Evolutionary conservation across 257 asterid species (phyloP), one percentile per base, ranked within the genome.

Genomic region (Fraxinus excelsior): DNA sequence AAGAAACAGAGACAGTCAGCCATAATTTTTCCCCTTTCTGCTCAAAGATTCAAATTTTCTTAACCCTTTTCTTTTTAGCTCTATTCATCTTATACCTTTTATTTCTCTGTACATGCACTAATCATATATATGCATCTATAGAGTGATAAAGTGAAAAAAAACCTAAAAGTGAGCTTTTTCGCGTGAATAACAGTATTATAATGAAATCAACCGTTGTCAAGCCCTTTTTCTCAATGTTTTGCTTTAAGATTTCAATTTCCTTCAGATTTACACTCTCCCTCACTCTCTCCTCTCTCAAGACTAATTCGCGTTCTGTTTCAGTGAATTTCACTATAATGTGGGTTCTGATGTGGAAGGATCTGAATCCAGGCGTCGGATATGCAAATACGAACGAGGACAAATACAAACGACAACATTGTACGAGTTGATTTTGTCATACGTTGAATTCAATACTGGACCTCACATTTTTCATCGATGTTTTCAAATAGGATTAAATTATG

Each of bases 1-100:
- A 86, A 85, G 80, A 83, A 80, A 80, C 88, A 87, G 85, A 84
- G 85, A 86, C 89, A 84, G 79, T 88, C 97, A 56, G 93, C 91
- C 98, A 94, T 94, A 72, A 37, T 26, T 79, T 74, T 68, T 23
- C 53, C 35, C 29, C 80, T 56, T 77, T 67, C n/a, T n/a, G 75
- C 79, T 76, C 82, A 71, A 87, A 84, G 85, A 85, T 90, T 87
- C 85, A 85, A 82, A 82, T 49, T 70, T 73, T 76, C 70, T 81
- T 76, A 53, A 76, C 85, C 83, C 90, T 87, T 87, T 79, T 82
- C 90, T 34, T 84, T 83, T 77, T 75, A 56, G 85, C 83, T 86
- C 68, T 83, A 67, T 60, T 79, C 93, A 82, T 89, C 76, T 38
- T 76, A 6, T 67, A 72, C 11, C 71, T 49, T 29, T 53, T 71